A percentile compares a stretch with the other conserved stretches of the same genome.
Conservation (phyloP, 495 filamentous ascomycete genomes). For the Neurospora africana region DNA sequence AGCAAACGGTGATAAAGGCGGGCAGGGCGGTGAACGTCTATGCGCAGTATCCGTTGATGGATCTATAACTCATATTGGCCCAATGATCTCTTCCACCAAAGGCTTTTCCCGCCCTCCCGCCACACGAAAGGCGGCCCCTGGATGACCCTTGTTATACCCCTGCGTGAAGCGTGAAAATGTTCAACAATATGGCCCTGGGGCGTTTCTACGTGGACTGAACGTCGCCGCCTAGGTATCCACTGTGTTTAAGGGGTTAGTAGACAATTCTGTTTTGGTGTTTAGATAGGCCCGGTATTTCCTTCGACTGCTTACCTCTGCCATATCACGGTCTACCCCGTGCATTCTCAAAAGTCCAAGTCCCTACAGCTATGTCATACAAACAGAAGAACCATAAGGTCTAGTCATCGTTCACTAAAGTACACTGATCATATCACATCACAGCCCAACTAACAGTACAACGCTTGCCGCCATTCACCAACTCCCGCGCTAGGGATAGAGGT, state of each 20-base stretch:
- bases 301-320: not conserved
- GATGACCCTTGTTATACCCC: not conserved
- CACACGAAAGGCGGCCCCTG: not conserved
- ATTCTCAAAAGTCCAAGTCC: not conserved
- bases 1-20: not conserved
- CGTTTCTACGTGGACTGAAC: not conserved
- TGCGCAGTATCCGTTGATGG: not conserved
- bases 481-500: not conserved
- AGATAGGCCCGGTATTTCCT: not conserved
- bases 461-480: not conserved
- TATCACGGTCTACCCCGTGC: not conserved
- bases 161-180: not conserved
- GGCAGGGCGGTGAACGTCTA: not conserved
- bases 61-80: not conserved
- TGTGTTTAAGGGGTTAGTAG: not conserved
- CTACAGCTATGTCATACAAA: not conserved
- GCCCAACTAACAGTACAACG: not conserved
- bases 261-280: not conserved
- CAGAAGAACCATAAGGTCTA: not conserved
- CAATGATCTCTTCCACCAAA: not conserved
- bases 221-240: too few species aligned
- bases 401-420: not conserved
- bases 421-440: not conserved
- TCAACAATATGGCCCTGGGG: not conserved
- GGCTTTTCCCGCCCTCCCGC: not conserved